A percentile compares a stretch with the other conserved stretches of the same genome.
Conservation (phyloP, 2,329 filamentous ascomycete genomes). For the Exophiala alcalophila region DNA sequence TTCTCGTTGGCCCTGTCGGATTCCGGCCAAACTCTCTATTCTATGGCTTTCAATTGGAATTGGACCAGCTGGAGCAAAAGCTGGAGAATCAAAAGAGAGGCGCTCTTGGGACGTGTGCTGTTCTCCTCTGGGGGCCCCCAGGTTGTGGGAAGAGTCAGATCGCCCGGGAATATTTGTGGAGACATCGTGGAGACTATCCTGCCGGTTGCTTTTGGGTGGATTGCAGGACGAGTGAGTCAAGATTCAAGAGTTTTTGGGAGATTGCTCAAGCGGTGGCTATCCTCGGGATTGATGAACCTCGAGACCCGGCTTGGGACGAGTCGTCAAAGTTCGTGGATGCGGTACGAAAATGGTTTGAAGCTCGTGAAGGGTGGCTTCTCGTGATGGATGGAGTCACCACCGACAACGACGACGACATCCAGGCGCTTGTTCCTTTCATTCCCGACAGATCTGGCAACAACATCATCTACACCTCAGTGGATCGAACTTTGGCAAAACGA, state of each 20-base stretch:
- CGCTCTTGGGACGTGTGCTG: conserved; percentile 58
- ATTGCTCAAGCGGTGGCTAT: conserved; percentile 59
- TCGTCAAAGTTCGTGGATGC: conserved; percentile 52
- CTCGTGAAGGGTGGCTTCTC: conserved; percentile 62
- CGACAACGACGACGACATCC: conserved; percentile 52
- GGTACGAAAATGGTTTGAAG: conserved; percentile 62
- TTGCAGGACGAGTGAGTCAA: conserved; percentile 58
- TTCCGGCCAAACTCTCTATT: conserved; percentile 64
- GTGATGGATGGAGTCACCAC: conserved; percentile 66
- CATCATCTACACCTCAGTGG: conserved; percentile 67
- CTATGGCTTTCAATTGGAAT: conserved; percentile 58
- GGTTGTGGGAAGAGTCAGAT: conserved; percentile 69
- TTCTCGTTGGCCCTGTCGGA: conserved; percentile 51
- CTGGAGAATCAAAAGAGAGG: conserved; percentile 59
- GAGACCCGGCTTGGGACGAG: conserved; percentile 25
- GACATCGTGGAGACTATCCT: conserved; percentile 57
- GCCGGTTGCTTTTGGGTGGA: conserved; percentile 70
- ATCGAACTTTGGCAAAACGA: conserved; percentile 55
- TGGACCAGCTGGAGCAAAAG: conserved; percentile 58
- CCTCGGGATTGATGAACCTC: conserved; percentile 44
- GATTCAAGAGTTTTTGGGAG: conserved; percentile 62
- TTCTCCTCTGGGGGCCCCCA: conserved; percentile 62
- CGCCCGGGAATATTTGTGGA: conserved; percentile 64
- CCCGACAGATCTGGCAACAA: conserved; percentile 61
- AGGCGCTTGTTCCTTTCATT: conserved; percentile 57